Percentiles rank a stretch among this genome's conserved stretches.
These are phyloP conservation scores for Drosera capensis DNA, from an alignment of 148 eudicot species.

Conservation along the genomic window DNA sequence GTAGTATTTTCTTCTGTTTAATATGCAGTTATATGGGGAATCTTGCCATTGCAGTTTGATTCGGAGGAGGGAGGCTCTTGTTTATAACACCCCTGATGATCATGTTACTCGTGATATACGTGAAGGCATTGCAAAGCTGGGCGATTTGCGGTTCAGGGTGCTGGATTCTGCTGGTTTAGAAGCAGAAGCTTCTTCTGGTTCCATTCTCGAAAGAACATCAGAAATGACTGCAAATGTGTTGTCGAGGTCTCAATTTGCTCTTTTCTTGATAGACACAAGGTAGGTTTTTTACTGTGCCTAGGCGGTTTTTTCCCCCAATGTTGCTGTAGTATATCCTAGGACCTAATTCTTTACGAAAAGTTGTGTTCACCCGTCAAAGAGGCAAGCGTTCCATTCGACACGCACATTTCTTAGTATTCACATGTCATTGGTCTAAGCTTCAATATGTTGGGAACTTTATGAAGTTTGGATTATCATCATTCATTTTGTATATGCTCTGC, in stretches of 20 bases:
- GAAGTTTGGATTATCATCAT: no score
- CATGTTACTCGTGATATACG: conserved; percentile 95
- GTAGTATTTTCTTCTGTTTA: not conserved
- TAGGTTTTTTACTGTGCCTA: conserved; percentile 7
- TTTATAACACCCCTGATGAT: conserved; percentile 86
- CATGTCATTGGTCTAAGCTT: not conserved
- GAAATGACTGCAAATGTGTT: conserved; percentile 82
- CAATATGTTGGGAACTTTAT: no score
- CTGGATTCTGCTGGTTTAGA: conserved; percentile 98
- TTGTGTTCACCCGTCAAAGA: no score
- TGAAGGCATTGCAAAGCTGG: conserved; percentile 85
- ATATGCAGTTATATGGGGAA: not conserved
- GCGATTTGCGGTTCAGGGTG: conserved; percentile 71
- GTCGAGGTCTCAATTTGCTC: conserved; percentile 50
- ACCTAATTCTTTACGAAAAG: not conserved
- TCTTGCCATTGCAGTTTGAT: conserved; percentile 39
- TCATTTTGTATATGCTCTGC: no score
- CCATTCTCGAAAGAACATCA: conserved; percentile 83
- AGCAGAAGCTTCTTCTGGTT: conserved; percentile 91
- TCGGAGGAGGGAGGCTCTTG: conserved; percentile 94
- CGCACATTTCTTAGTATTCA: no score
- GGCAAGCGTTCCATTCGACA: no score
- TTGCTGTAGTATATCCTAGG: not conserved
- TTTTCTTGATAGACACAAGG: conserved; percentile 87
- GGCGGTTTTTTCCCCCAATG: not conserved